Evolutionary conservation across 2,329 filamentous ascomycete genomes (phyloP).

Genomic region (Pestalotiopsis sp.): DNA sequence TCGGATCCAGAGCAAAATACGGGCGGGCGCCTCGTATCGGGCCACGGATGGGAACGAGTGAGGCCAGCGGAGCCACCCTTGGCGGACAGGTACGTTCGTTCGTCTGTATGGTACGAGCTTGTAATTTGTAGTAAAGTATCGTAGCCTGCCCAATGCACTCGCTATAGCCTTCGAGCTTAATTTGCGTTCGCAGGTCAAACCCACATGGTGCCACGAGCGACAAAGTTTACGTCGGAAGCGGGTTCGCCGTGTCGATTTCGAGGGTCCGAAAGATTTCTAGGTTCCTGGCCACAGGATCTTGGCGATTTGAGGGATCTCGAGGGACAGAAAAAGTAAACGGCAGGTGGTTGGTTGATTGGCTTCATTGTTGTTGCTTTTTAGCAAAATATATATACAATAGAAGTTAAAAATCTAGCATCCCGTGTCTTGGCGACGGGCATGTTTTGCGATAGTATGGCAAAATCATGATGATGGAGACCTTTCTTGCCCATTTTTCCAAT

Average conservation of each 20-base stretch:
- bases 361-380: not conserved
- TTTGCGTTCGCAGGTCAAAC: not conserved
- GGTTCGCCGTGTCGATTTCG: not conserved
- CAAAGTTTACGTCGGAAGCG: not conserved
- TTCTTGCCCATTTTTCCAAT: not conserved
- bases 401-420: conserved; percentile 4
- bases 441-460: not conserved
- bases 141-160: not conserved
- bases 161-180: not conserved
- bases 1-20: not conserved
- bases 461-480: not conserved
- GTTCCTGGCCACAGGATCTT: not conserved
- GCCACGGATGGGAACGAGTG: not conserved
- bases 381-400: conserved; percentile 2
- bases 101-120: not conserved
- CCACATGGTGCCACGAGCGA: not conserved
- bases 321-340: not conserved
- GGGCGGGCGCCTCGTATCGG: not conserved
- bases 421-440: not conserved
- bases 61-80: not conserved
- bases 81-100: not conserved
- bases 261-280: not conserved
- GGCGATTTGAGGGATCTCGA: not conserved
- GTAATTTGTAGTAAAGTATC: not conserved
- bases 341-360: not conserved